Conservation (phyloP, 2,329 filamentous ascomycete genomes). For the Decorospora gaudefroyi region DNA sequence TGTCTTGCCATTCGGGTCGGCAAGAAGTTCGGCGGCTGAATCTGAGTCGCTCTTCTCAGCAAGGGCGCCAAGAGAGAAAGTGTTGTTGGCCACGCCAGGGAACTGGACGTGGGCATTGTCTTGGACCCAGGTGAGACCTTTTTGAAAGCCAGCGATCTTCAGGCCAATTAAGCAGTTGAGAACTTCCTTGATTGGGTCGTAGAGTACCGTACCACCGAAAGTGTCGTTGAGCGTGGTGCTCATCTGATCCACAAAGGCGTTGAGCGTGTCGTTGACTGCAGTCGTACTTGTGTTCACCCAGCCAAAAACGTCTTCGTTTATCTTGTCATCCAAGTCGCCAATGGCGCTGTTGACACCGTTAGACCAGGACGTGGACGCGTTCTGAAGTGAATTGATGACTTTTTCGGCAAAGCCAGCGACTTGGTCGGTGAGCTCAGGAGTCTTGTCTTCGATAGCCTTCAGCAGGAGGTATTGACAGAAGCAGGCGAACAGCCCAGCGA, state of each 20-base stretch:
- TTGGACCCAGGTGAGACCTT: slow-evolving; percentile 90
- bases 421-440: slow-evolving; percentile 73
- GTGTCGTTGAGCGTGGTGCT: slow-evolving; percentile 71
- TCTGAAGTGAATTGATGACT: slow-evolving; percentile 72
- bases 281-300: slow-evolving; percentile 84
- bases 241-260: slow-evolving; percentile 78
- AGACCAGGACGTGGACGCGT: slow-evolving; percentile 77
- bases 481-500: slow-evolving; percentile 81
- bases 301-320: slow-evolving; percentile 84
- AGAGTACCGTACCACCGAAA: slow-evolving; percentile 81
- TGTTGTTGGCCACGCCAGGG: slow-evolving; percentile 75
- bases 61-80: slow-evolving; percentile 79
- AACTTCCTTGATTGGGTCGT: slow-evolving; percentile 76
- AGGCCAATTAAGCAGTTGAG: slow-evolving; percentile 85
- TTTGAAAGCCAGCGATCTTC: slow-evolving; percentile 82
- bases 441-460: slow-evolving; percentile 70
- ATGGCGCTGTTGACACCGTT: slow-evolving; percentile 75
- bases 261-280: slow-evolving; percentile 84
- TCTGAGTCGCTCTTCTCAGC: slow-evolving; percentile 55
- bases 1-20: slow-evolving; percentile 72
- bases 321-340: slow-evolving; percentile 63
- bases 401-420: slow-evolving; percentile 79
- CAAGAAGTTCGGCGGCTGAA: slow-evolving; percentile 72
- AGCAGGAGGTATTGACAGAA: slow-evolving; percentile 83
- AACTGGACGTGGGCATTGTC: slow-evolving; percentile 83